A percentile compares a stretch with the other conserved stretches of the same genome.
These are phyloP conservation scores for Rhodotorula paludigena DNA, from an alignment of 768 basidiomycete species.

Conservation along the genomic window DNA sequence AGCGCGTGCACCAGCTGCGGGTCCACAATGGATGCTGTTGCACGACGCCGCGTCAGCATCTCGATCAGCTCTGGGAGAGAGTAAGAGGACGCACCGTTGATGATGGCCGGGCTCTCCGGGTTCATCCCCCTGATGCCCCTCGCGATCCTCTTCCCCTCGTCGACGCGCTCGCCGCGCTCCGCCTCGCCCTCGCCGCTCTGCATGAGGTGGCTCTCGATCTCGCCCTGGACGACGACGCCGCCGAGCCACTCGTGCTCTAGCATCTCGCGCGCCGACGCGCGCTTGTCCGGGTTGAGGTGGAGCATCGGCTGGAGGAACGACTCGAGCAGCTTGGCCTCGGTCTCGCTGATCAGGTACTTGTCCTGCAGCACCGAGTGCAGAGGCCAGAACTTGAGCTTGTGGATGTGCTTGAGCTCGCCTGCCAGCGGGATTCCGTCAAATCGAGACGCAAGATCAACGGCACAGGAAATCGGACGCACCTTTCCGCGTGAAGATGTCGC, in stretches of 20 bases:
- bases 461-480: conserved; percentile 53
- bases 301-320: conserved; percentile 86
- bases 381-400: conserved; percentile 88
- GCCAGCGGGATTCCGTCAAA: neutral
- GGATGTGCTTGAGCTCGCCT: conserved; percentile 88
- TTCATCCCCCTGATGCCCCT: conserved; percentile 32
- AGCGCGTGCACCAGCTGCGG: conserved; percentile 32
- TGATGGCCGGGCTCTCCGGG: conserved; percentile 17
- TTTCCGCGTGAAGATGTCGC: conserved; percentile 93
- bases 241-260: conserved; percentile 79
- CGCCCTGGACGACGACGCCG: conserved; percentile 59
- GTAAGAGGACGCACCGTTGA: conserved; percentile 6
- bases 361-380: conserved; percentile 61
- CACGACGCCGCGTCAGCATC: neutral
- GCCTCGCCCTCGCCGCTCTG: conserved; percentile 21
- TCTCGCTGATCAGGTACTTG: conserved; percentile 86
- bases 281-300: conserved; percentile 75
- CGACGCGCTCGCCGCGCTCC: conserved; percentile 18
- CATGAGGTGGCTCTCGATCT: conserved; percentile 34
- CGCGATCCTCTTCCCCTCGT: conserved; percentile 23
- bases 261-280: conserved; percentile 81
- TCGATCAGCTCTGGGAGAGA: neutral
- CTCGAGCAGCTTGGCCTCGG: conserved; percentile 73
- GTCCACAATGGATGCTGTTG: conserved; percentile 20
- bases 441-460: neutral